Evolutionary conservation across 805 yeast species (phyloP).

Genomic region (Trichomonascus vanleenenianus): DNA sequence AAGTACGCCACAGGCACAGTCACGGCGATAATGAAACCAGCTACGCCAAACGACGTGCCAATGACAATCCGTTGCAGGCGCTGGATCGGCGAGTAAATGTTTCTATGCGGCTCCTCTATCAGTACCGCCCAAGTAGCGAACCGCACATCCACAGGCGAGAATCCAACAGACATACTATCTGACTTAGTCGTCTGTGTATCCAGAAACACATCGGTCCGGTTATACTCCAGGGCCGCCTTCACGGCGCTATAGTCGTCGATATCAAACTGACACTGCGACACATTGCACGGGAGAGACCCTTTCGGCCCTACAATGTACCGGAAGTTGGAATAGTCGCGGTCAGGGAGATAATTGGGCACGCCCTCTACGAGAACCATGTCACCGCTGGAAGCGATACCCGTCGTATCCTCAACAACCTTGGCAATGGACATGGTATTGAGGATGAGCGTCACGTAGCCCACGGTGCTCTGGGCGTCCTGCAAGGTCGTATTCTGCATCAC

Average conservation of each 20-base stretch:
- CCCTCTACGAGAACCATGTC: slow-evolving; percentile 17
- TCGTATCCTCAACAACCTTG: slow-evolving; percentile 35
- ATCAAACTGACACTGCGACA: slow-evolving; percentile 8
- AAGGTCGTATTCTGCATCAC: slow-evolving; percentile 65
- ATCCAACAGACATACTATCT: slow-evolving; percentile 47
- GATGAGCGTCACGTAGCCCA: slow-evolving; percentile 64
- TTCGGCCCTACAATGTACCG: slow-evolving; percentile 25
- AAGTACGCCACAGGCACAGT: slow-evolving; percentile 79
- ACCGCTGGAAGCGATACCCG: slow-evolving; percentile 31
- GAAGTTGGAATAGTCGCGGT: slow-evolving; percentile 18
- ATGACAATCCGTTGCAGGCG: slow-evolving; percentile 59
- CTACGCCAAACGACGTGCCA: slow-evolving; percentile 73
- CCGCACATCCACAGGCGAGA: slow-evolving; percentile 36
- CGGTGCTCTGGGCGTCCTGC: slow-evolving; percentile 46
- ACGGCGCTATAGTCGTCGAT: slow-evolving; percentile 24
- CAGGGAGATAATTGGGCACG: slow-evolving; percentile 9
- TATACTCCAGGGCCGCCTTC: slow-evolving; percentile 5
- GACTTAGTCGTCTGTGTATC: slow-evolving; percentile 32
- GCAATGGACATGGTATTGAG: slow-evolving; percentile 39
- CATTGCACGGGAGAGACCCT: slow-evolving; percentile 8
- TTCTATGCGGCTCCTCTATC: slow-evolving; percentile 53
- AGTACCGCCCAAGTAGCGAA: slow-evolving; percentile 63
- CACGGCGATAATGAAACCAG: slow-evolving; percentile 62
- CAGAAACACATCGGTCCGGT: slow-evolving; percentile 15
- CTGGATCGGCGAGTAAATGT: slow-evolving; percentile 55